Percentiles rank a stretch among this genome's conserved stretches.
These are phyloP conservation scores for Coemansia sp. DNA, from an alignment of 371 early-diverging fungal genomes.

Conservation along the genomic window DNA sequence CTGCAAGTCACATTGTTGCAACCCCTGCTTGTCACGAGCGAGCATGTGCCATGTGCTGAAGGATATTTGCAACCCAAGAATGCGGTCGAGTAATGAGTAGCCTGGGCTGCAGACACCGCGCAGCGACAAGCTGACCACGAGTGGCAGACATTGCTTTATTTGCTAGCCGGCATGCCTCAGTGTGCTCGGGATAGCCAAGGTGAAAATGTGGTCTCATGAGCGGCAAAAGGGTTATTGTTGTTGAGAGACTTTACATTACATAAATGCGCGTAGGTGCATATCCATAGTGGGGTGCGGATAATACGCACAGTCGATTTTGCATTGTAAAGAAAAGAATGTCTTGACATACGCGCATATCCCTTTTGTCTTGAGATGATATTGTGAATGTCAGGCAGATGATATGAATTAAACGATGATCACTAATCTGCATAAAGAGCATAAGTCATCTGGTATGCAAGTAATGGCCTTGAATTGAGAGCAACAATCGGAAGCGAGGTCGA, in stretches of 20 bases:
- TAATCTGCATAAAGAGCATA: background rate
- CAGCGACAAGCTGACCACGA: background rate
- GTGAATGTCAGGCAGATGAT: slow-evolving; percentile 4
- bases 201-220: background rate
- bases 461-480: background rate
- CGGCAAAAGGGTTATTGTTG: background rate
- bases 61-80: background rate
- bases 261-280: slow-evolving; percentile 6
- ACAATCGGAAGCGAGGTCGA: slow-evolving; percentile 1
- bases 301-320: slow-evolving; percentile 5
- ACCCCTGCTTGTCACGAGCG: background rate
- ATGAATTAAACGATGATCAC: slow-evolving; percentile 2
- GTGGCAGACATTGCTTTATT: background rate
- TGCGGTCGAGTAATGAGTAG: background rate
- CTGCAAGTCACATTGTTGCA: no score
- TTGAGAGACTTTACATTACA: slow-evolving; percentile 4
- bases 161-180: slow-evolving; percentile 1
- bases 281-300: slow-evolving; percentile 9
- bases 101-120: background rate
- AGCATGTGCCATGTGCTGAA: background rate
- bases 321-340: slow-evolving; percentile 6
- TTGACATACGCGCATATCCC: background rate
- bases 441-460: background rate
- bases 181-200: slow-evolving; percentile 2
- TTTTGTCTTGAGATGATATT: background rate